Base-by-base conservation (phyloP, 306 rosid genomes). In the Vigna reflexopilosa region DNA sequence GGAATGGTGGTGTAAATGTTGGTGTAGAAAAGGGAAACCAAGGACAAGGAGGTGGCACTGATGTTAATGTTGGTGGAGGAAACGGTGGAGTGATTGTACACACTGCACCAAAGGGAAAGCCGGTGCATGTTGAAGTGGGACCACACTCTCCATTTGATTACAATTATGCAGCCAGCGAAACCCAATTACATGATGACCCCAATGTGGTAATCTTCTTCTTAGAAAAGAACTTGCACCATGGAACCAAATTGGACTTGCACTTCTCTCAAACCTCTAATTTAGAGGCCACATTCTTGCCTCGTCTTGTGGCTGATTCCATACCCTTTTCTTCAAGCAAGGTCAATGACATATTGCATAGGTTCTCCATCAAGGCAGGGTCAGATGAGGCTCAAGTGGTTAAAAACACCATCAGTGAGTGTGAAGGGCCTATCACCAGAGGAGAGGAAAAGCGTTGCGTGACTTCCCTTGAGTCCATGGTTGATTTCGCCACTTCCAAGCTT, bases 381-480 rank as follows among this genome's bases (percentile, higher is more conserved):
- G 9, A 48, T 0, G 86, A 89, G 62, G 88, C 91, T 16, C 72
- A 80, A 61, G 44, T 7, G 32, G 73, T 94, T 64, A 77, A 84
- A 75, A 72, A 77, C 16, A 91, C 97, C 0, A 76, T 94, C 22
- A 36, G 54, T 9, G 89, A 87, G 54, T 94, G 98, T 11, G 93
- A 92, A 72, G 69, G 61, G 10, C 77, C 84, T 2, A 70, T 76
- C 2, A 75, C 86, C 11, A 71, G 2, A 64, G 93, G 97, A 9
- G 98, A 92, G 77, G 93, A 92, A 22, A 92, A 89, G 83, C 84
- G 66, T 6, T 94, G 98, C 22, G 95, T 97, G 7, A 94, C 91
- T 45, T 94, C 98, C 4, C 68, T 94, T n/a, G 97, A 94, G 81
- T 93, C 97, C 0, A 92, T 94, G 98, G 71, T 92, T 12, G 97